Base-by-base conservation (phyloP, 306 rosid species). In the Betula pendula region DNA sequence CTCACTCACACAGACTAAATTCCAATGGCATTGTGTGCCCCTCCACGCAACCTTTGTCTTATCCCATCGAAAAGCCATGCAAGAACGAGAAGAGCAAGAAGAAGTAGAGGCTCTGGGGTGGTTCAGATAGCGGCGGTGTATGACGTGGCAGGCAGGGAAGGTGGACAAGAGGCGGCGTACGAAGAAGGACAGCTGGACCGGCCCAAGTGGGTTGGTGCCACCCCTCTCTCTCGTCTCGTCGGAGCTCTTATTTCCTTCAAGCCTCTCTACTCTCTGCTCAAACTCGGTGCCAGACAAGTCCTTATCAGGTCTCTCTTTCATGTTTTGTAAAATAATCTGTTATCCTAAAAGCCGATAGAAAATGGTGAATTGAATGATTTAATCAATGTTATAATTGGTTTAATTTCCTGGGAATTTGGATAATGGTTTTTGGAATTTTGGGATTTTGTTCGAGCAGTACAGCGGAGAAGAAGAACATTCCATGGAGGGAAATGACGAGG, bases 401-500 rank as follows among this genome's bases (percentile, higher is more conserved):
- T n/a, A n/a, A n/a, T n/a, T 68, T 56, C 38, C 67, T 29, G 20
- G 38, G 14, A 47, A 6, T 14, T 14, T 51, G 73, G 77, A 52
- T 45, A 74, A 47, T 81, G 42, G 25, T 2, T 67, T 33, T 59
- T 43, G 66, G 71, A 49, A 13, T 85, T 82, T 70, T 29, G 14
- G 24, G 19, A 47, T 82, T 74, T 66, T 70, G 77, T 55, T 75
- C 74, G 70, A 68, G 76, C 91, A 90, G 90, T 43, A 90, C 91
- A 80, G 91, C 91, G 76, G 90, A 87, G 88, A 90, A 87, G 82
- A 90, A 84, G 59, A 87, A 85, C 74, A 85, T 90, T 73, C 89
- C 94, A 71, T 90, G 94, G 91, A 82, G 88, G 77, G 78, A 87
- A 76, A 84, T 87, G 87, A 33, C 85, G 1, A 70, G 79, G 40